Evolutionary conservation across 352 stramenopile genomes (phyloP).

Genomic region (Thraustochytrium striatum): DNA sequence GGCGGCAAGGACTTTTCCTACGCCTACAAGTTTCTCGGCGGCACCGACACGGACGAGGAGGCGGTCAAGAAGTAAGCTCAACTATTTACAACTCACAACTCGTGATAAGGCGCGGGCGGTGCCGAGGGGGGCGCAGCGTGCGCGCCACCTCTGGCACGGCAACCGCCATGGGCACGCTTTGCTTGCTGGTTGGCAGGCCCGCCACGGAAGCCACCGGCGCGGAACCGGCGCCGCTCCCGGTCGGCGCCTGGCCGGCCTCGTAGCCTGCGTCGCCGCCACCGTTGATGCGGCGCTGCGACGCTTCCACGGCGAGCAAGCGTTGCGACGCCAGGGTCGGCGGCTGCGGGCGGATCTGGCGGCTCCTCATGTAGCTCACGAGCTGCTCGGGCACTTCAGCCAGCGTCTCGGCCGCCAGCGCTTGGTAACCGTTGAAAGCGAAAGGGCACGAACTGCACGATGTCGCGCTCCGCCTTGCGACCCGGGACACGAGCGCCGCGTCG

Average conservation of each 20-base stretch:
- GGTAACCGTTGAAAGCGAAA: slow-evolving; percentile 54
- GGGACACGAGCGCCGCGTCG: slow-evolving; percentile 41
- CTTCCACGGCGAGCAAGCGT: slow-evolving; percentile 5
- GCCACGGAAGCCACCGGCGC: too few relatives aligned
- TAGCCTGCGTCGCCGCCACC: not conserved
- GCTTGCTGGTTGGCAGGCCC: too few relatives aligned
- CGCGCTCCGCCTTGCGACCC: slow-evolving; percentile 56
- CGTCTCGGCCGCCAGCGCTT: slow-evolving; percentile 25
- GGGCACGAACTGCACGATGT: slow-evolving; percentile 76
- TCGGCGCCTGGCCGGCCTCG: too few relatives aligned
- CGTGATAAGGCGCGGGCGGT: not conserved
- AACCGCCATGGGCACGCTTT: not conserved
- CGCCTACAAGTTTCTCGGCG: slow-evolving; percentile 39
- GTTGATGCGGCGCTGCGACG: slow-evolving; percentile 26
- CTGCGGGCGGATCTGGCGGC: slow-evolving; percentile 7
- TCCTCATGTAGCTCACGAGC: slow-evolving; percentile 25
- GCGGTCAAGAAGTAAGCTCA: too few relatives aligned
- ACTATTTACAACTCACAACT: not conserved
- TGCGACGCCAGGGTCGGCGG: not conserved
- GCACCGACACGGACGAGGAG: slow-evolving; percentile 30
- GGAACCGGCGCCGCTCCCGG: too few relatives aligned
- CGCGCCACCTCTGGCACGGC: not conserved
- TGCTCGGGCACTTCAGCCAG: slow-evolving; percentile 46
- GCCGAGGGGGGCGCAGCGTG: not conserved
- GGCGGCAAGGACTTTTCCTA: slow-evolving; percentile 26